phyloP scores from a whole-genome alignment of 2,329 filamentous ascomycete species.

The Knoxdaviesia capensis region DNA sequence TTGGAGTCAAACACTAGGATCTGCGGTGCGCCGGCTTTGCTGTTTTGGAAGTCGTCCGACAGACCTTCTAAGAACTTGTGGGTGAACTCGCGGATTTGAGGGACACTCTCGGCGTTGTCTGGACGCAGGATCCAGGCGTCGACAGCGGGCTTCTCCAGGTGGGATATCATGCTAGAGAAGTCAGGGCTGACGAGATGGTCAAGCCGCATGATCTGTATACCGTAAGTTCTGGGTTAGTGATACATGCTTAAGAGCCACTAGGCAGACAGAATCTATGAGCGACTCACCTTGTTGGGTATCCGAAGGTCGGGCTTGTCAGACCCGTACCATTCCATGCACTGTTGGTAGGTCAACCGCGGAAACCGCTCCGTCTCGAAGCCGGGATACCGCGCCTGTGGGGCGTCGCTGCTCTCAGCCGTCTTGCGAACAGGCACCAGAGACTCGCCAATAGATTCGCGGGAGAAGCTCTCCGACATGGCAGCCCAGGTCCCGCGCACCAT shows the following conservation, averaged over 20 bases:
- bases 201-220: slow-evolving; percentile 39
- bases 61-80: slow-evolving; percentile 47
- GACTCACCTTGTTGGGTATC: slow-evolving; percentile 41
- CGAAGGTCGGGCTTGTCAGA: slow-evolving; percentile 85
- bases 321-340: slow-evolving; percentile 64
- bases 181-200: slow-evolving; percentile 40
- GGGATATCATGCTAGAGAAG: slow-evolving; percentile 57
- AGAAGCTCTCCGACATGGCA: slow-evolving; percentile 20
- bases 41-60: slow-evolving; percentile 40
- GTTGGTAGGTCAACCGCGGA: slow-evolving; percentile 44
- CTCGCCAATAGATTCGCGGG: slow-evolving; percentile 11
- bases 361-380: slow-evolving; percentile 17
- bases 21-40: slow-evolving; percentile 59
- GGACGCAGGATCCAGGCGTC: slow-evolving; percentile 55
- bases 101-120: slow-evolving; percentile 16
- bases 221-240: slow-evolving; percentile 3
- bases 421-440: slow-evolving; percentile 10
- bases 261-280: neutral
- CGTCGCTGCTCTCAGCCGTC: slow-evolving; percentile 1
- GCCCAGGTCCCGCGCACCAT: slow-evolving; percentile 36
- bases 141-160: slow-evolving; percentile 45
- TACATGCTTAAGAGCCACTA: neutral
- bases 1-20: slow-evolving; percentile 56
- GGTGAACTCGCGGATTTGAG: slow-evolving; percentile 39
- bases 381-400: slow-evolving; percentile 3